phyloP scores from a whole-genome alignment of 257 asterid species.

The Nicotiana attenuata region DNA sequence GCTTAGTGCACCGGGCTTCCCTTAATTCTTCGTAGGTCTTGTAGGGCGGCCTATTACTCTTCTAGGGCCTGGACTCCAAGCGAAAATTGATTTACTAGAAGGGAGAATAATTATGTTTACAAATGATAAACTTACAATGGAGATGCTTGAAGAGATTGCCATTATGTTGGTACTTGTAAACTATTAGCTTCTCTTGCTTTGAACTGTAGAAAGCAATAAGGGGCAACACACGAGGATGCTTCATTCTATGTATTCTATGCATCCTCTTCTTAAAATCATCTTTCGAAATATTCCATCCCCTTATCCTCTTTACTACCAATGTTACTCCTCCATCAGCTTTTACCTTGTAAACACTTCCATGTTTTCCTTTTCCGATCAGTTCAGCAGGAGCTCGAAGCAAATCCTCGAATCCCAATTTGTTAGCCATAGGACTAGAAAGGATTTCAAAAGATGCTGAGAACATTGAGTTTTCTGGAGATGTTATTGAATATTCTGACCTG shows the following conservation, averaged over 20 bases:
- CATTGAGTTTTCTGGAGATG: constrained; percentile 48
- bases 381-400: constrained; percentile 69
- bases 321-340: constrained; percentile 25
- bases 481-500: constrained; percentile 64
- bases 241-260: constrained; percentile 39
- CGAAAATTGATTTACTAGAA: neutral
- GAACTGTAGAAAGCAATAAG: constrained; percentile 68
- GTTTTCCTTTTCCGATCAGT: constrained; percentile 48
- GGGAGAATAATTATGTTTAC: neutral
- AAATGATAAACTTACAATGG: constrained; percentile 37
- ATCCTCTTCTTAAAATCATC: constrained; percentile 59
- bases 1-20: too few relatives aligned
- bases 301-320: constrained; percentile 65
- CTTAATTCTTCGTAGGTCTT: too few relatives aligned
- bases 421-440: constrained; percentile 28
- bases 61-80: neutral
- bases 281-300: constrained; percentile 49
- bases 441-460: constrained; percentile 47
- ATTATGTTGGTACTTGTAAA: constrained; percentile 57
- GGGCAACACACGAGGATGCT: constrained; percentile 52
- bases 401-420: constrained; percentile 60
- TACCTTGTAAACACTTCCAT: constrained; percentile 65
- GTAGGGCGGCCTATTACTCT: neutral
- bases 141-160: constrained; percentile 65
- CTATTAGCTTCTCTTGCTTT: constrained; percentile 59